Evolutionary conservation across 1,284 basidiomycete genomes (phyloP).

Genomic region (Tilletia caries): DNA sequence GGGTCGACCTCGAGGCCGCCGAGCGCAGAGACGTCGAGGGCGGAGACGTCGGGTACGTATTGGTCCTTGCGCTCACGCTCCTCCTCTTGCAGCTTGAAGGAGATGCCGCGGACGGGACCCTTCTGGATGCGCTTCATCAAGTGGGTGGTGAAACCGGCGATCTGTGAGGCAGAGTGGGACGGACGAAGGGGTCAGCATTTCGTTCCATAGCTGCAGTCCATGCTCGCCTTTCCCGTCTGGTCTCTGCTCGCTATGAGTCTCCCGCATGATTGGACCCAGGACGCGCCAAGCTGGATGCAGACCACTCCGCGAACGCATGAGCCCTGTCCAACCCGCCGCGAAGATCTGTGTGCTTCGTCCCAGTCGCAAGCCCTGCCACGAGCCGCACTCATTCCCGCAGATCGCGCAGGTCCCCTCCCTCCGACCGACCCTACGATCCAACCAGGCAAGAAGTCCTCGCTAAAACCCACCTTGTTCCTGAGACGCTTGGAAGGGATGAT

Average conservation of each 20-base stretch:
- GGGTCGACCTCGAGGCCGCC: constrained; percentile 53
- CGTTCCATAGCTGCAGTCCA: neutral
- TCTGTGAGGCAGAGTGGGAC: constrained; percentile 43
- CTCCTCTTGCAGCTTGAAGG: constrained; percentile 99
- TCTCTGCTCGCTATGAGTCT: too few relatives aligned
- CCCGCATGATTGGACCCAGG: too few relatives aligned
- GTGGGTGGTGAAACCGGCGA: constrained; percentile 98
- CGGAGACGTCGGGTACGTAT: constrained; percentile 54
- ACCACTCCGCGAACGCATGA: too few relatives aligned
- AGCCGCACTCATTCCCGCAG: too few relatives aligned
- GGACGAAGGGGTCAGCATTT: neutral
- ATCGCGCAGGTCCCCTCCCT: too few relatives aligned
- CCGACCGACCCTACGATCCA: too few relatives aligned
- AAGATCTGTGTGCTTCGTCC: too few relatives aligned
- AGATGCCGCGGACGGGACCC: constrained; percentile 99
- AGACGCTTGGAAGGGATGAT: constrained; percentile 97
- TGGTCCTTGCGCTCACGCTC: constrained; percentile 87
- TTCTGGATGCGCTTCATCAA: constrained; percentile 99
- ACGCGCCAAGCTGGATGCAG: too few relatives aligned
- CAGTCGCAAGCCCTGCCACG: too few relatives aligned
- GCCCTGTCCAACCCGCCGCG: too few relatives aligned
- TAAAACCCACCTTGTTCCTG: constrained; percentile 74
- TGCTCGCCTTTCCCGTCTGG: too few relatives aligned
- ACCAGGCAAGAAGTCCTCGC: too few relatives aligned
- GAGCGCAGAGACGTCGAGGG: constrained; percentile 49